Evolutionary conservation across 257 asterid species (phyloP), one percentile per base, ranked within the genome.

Genomic region (Lantana camara): DNA sequence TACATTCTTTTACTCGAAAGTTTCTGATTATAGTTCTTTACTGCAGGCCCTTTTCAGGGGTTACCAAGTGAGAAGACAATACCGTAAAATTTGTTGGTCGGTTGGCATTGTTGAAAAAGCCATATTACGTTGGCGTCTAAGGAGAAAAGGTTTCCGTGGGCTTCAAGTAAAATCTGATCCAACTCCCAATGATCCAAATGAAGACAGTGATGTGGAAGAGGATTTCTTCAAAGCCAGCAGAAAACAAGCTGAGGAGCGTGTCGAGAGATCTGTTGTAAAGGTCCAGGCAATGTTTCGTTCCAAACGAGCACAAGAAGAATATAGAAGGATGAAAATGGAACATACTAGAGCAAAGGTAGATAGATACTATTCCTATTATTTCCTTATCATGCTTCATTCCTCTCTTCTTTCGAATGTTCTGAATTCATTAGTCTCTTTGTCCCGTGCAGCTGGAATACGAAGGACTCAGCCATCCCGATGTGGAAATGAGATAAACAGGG

Each of bases 251-350:
- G 99, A 90, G 79, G 96, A 88, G 68, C 99, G 99, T 35, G 93
- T 90, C 1, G 97, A 94, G 82, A 79, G 96, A 74, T 88, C 97
- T 50, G 99, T 94, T 45, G 82, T 88, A 7, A 80, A 80, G 45
- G 99, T 94, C 40, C 99, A 94, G 72, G 95, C 99, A 17, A 80
- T 94, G 96, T 88, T 94, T 62, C 97, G 97, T 38, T 94, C 99
- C 1, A 94, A 79, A 74, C 84, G 57, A 62, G 97, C 97, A 40
- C 99, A 94, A 65, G 96, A 90, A 77, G 96, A 80, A 61, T 94
- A 90, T 66, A 75, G 95, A 53, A 88, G 96, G 84, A 88, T 94
- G 95, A 94, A 94, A 75, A 12, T 81, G n/a, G n/a, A n/a, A n/a
- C n/a, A n/a, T n/a, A n/a, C n/a, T n/a, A n/a, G n/a, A n/a, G n/a